Conservation (phyloP, 2,329 filamentous ascomycete species). For the Madurella fahalii region DNA sequence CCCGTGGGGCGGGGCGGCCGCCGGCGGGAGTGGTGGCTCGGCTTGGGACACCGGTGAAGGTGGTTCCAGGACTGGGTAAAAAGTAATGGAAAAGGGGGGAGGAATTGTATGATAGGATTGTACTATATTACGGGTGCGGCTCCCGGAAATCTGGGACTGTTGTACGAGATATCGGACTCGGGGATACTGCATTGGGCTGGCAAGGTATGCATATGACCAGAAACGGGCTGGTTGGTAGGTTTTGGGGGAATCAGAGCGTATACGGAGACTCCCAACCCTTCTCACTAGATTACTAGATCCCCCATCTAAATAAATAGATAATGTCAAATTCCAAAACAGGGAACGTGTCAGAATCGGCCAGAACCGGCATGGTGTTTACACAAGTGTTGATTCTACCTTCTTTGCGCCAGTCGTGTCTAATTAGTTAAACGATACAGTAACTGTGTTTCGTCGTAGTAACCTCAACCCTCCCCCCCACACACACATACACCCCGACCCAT, state of each 20-base stretch:
- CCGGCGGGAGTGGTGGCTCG: background rate
- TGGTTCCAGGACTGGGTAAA: background rate
- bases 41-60: background rate
- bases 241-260: background rate
- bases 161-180: too few relatives aligned
- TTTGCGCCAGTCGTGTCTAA: too few relatives aligned
- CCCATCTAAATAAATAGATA: constrained; percentile 8
- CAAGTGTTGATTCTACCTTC: background rate
- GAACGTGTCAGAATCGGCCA: background rate
- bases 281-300: constrained; percentile 9
- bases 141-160: too few relatives aligned
- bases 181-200: background rate
- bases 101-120: too few relatives aligned
- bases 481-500: too few relatives aligned
- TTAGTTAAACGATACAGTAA: too few relatives aligned
- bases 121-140: too few relatives aligned
- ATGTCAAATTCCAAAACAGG: background rate
- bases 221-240: background rate
- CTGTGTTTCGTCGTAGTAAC: too few relatives aligned
- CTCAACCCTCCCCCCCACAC: too few relatives aligned
- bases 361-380: too few relatives aligned
- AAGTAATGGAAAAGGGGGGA: too few relatives aligned
- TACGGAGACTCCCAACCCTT: constrained; percentile 1
- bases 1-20: background rate
- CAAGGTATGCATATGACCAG: background rate